These are phyloP conservation scores for Sclerotinia spermophila DNA, from an alignment of 2,329 filamentous ascomycete genomes.

Conservation along the genomic window DNA sequence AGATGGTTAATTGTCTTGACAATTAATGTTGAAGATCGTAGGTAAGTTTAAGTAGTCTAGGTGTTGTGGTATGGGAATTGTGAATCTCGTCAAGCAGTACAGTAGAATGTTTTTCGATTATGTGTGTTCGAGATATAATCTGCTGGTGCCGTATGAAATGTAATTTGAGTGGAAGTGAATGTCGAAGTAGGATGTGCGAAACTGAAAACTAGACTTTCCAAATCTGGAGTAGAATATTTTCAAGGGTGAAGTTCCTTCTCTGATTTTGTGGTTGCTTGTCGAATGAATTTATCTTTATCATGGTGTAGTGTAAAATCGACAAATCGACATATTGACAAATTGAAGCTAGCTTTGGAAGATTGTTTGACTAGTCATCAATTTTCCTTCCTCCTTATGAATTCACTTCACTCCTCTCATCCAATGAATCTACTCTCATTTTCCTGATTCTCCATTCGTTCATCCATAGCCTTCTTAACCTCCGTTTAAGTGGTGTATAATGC, in stretches of 20 bases:
- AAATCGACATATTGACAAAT: background rate
- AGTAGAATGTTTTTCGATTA: background rate
- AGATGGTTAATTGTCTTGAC: background rate
- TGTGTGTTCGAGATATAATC: background rate
- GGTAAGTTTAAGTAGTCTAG: background rate
- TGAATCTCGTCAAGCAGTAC: background rate
- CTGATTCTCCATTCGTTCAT: background rate
- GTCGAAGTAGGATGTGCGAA: background rate
- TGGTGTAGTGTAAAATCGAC: background rate
- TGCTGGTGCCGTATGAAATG: background rate
- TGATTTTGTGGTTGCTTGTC: background rate
- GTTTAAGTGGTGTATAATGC: background rate
- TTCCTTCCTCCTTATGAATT: background rate
- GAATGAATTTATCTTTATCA: background rate
- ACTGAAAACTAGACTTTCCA: background rate
- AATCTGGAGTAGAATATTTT: background rate
- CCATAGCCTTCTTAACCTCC: background rate
- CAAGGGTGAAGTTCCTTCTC: background rate
- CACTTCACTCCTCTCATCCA: conserved; percentile 2
- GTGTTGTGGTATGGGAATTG: background rate
- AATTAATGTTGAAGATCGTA: background rate
- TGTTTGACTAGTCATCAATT: background rate
- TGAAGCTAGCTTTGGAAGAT: background rate
- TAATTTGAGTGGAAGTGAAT: background rate
- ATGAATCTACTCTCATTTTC: background rate